A percentile compares a stretch with the other conserved stretches of the same genome.
phyloP scores from a whole-genome alignment of 2,329 filamentous ascomycete genomes.

The Xylariaceae sp. region DNA sequence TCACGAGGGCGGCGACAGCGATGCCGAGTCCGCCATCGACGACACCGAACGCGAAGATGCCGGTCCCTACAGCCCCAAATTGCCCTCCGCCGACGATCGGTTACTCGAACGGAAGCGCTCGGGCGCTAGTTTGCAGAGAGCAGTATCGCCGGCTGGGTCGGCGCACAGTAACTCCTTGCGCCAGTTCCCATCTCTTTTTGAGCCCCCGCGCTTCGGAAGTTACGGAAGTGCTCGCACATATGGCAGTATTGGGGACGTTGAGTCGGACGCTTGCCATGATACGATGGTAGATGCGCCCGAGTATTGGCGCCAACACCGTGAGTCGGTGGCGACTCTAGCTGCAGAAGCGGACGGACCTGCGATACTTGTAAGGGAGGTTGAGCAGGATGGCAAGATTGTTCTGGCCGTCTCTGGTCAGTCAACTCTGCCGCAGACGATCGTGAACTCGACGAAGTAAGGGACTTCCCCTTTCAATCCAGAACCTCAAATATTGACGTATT shows the following conservation, averaged over 20 bases:
- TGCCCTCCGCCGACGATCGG: slow-evolving; percentile 18
- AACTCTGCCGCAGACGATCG: slow-evolving; percentile 91
- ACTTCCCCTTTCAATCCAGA: background rate
- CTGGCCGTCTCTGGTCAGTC: slow-evolving; percentile 85
- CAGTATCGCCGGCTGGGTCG: slow-evolving; percentile 29
- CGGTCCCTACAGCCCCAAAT: slow-evolving; percentile 16
- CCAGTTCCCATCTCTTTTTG: slow-evolving; percentile 55
- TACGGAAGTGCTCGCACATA: slow-evolving; percentile 56
- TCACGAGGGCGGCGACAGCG: slow-evolving; percentile 34
- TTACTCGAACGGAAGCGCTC: slow-evolving; percentile 42
- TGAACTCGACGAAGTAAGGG: slow-evolving; percentile 80
- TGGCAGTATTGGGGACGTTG: slow-evolving; percentile 50
- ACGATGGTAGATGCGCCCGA: slow-evolving; percentile 49
- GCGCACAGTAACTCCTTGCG: slow-evolving; percentile 48
- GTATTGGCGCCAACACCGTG: slow-evolving; percentile 51
- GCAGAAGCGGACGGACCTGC: slow-evolving; percentile 61
- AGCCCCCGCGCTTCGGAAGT: slow-evolving; percentile 66
- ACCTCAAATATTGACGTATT: slow-evolving; percentile 9
- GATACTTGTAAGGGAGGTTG: slow-evolving; percentile 80
- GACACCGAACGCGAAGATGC: slow-evolving; percentile 29
- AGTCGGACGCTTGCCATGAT: slow-evolving; percentile 36
- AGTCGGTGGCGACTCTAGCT: slow-evolving; percentile 38
- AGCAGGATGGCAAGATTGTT: slow-evolving; percentile 80
- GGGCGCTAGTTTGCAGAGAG: slow-evolving; percentile 35
- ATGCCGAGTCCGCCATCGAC: slow-evolving; percentile 29